These are phyloP conservation scores for Elasticomyces elasticus DNA, from an alignment of 495 filamentous ascomycete genomes.

Conservation along the genomic window DNA sequence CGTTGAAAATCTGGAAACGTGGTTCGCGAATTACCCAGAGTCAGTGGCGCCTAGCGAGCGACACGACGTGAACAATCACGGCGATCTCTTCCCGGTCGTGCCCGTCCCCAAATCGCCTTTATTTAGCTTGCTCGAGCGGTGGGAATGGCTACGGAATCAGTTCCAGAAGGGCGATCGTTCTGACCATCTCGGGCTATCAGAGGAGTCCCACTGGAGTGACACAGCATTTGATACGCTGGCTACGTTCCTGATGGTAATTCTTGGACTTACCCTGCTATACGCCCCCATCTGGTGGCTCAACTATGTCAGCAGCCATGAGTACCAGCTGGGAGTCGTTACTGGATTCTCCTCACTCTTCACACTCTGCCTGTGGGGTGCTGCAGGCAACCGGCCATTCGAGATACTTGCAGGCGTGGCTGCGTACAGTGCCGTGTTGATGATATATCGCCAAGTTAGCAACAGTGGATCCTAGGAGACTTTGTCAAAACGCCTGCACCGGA, in stretches of 20 bases:
- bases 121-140: background rate
- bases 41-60: background rate
- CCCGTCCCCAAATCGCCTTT: background rate
- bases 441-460: background rate
- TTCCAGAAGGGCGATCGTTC: background rate
- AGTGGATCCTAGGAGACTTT: background rate
- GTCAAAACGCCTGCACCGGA: background rate
- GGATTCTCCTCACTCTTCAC: background rate
- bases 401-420: slow-evolving; percentile 3
- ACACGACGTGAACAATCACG: background rate
- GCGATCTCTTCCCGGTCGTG: slow-evolving; percentile 5
- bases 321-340: background rate
- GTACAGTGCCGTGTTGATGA: slow-evolving; percentile 5
- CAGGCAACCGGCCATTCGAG: slow-evolving; percentile 2
- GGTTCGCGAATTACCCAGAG: slow-evolving; percentile 1
- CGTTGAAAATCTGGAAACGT: background rate
- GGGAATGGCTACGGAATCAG: background rate
- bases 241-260: background rate
- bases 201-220: background rate
- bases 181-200: background rate
- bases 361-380: background rate
- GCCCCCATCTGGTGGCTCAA: slow-evolving; percentile 1
- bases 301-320: background rate
- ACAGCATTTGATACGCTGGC: background rate
- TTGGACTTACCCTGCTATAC: slow-evolving; percentile 1